Evolutionary conservation across 352 stramenopile species (phyloP).

Genomic region (Phytophthora chlamydospora): DNA sequence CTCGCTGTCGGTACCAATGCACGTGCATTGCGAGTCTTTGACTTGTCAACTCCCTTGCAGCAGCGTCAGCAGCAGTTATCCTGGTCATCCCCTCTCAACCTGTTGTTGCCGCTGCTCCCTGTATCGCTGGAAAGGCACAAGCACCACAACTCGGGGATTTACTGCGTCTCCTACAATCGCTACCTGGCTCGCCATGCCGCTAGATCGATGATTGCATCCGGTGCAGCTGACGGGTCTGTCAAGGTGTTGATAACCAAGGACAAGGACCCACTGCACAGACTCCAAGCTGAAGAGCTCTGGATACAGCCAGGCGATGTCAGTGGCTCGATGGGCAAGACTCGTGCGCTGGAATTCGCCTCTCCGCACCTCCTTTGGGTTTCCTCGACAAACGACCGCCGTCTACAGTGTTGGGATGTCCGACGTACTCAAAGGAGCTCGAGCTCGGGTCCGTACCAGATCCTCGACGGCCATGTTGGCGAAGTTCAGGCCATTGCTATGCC

Average conservation of each 20-base stretch:
- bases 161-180: slow-evolving; percentile 56
- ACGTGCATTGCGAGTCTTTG: slow-evolving; percentile 59
- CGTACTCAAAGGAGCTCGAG: slow-evolving; percentile 13
- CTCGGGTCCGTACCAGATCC: slow-evolving; percentile 31
- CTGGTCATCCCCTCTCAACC: slow-evolving; percentile 15
- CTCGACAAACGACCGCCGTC: slow-evolving; percentile 46
- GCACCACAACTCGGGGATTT: slow-evolving; percentile 63
- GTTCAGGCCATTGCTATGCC: slow-evolving; percentile 58
- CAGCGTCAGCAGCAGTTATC: slow-evolving; percentile 12
- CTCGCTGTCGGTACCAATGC: slow-evolving; percentile 73
- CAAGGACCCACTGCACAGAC: slow-evolving; percentile 11
- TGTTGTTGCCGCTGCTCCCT: slow-evolving; percentile 56
- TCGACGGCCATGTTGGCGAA: slow-evolving; percentile 74
- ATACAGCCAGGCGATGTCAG: slow-evolving; percentile 42
- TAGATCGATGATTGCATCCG: slow-evolving; percentile 51
- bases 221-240: slow-evolving; percentile 61
- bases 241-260: slow-evolving; percentile 46
- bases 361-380: slow-evolving; percentile 44
- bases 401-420: slow-evolving; percentile 65
- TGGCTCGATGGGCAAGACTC: slow-evolving; percentile 44
- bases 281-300: slow-evolving; percentile 33
- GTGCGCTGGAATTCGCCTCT: slow-evolving; percentile 53
- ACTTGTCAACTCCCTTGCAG: slow-evolving; percentile 36
- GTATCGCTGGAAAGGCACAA: slow-evolving; percentile 65
- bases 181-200: neutral